Evolutionary conservation across 2,329 filamentous ascomycete species (phyloP).

Genomic region (Ceratocystis ficicola): DNA sequence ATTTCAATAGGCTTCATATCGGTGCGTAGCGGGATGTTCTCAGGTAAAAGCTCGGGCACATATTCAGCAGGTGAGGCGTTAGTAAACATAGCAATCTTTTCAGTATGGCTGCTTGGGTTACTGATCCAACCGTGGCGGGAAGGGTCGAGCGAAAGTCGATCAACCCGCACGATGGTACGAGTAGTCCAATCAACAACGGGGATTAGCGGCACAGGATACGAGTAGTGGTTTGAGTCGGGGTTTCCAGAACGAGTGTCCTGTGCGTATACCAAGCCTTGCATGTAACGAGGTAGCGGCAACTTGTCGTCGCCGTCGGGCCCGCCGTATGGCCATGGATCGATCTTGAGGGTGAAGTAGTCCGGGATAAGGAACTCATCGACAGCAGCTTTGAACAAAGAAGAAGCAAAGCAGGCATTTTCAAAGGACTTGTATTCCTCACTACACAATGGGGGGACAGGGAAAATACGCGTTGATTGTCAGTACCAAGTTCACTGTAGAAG

Average conservation of each 20-base stretch:
- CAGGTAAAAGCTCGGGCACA: conserved; percentile 39
- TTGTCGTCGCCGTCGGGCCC: conserved; percentile 31
- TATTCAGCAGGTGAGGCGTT: conserved; percentile 35
- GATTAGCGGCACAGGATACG: conserved; percentile 47
- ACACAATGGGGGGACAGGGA: background rate
- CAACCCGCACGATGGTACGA: conserved; percentile 44
- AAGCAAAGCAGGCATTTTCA: conserved; percentile 33
- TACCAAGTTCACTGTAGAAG: background rate
- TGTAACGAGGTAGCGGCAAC: conserved; percentile 31
- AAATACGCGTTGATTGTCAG: background rate
- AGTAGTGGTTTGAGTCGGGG: conserved; percentile 49
- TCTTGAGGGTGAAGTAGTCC: conserved; percentile 32
- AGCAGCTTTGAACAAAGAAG: conserved; percentile 36
- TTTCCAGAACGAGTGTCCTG: conserved; percentile 34
- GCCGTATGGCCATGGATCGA: conserved; percentile 57
- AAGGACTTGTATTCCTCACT: conserved; percentile 34
- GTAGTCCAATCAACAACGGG: conserved; percentile 47
- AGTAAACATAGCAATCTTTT: conserved; percentile 37
- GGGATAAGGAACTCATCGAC: conserved; percentile 38
- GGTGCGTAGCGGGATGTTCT: conserved; percentile 32
- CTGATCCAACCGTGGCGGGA: conserved; percentile 33
- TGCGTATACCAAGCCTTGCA: conserved; percentile 42
- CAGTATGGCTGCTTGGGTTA: conserved; percentile 11
- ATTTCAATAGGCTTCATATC: conserved; percentile 60
- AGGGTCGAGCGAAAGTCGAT: conserved; percentile 42